Evolutionary conservation across 768 basidiomycete genomes (phyloP), one percentile per base, ranked within the genome.

Genomic region (Mycena floridula): DNA sequence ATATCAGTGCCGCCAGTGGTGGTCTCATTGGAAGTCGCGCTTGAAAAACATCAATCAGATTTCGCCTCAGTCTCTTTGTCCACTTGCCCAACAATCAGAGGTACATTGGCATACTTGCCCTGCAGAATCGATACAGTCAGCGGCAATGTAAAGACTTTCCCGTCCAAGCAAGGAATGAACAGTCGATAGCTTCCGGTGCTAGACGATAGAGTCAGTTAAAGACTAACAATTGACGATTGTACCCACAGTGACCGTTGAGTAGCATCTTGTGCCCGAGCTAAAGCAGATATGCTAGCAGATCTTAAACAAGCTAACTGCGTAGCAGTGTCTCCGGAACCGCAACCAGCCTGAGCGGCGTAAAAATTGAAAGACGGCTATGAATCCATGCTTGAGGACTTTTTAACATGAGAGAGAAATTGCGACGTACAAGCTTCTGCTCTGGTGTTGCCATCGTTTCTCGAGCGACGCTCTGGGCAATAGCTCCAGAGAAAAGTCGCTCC

Each of bases 391-490:
- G n/a, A n/a, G n/a, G n/a, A n/a, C n/a, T n/a, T n/a, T n/a, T n/a
- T n/a, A n/a, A n/a, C n/a, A n/a, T n/a, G n/a, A n/a, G 21, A 27
- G 16, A 22, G 37, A 32, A 27, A 37, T 40, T 30, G 40, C 18
- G 13, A 5, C 28, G 25, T 40, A 82, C 81, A 62, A 66, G 56
- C 45, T 76, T 74, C 54, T 81, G 66, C 44, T 75, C 72, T 0
- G 76, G 72, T 1, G 63, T 61, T 0, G 79, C 70, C 37, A 82
- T 42, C 3, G 77, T 73, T 0, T 69, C 63, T 15, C 81, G 62
- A 50, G 66, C 79, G 18, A 81, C 72, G 51, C 80, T 82, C 57
- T 85, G 82, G 1, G 72, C 76, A 50, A 84, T 82, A 7, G 75
- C 82, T 11, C 64, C 65, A 9, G 64, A 60, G 58, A 83, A 84